A percentile compares a stretch with the other conserved stretches of the same genome.
phyloP scores from a whole-genome alignment of 345 rosid species.

The Angophora floribunda region DNA sequence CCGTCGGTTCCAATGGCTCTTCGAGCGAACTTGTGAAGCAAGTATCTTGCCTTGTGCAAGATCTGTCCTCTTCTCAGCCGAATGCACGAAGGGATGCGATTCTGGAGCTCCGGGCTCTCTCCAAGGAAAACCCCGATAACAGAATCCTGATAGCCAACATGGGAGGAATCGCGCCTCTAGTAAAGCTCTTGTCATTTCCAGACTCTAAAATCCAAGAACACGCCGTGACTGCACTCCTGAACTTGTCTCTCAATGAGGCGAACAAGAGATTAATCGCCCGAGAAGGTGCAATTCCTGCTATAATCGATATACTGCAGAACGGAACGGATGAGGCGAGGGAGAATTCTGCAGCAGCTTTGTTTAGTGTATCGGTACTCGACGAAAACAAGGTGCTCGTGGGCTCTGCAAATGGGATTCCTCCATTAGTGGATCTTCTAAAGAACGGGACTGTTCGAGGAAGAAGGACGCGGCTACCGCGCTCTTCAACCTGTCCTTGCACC shows the following conservation, averaged over 20 bases:
- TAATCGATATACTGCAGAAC: conserved; percentile 31
- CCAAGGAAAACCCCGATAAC: conserved; percentile 51
- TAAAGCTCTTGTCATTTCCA: conserved; percentile 34
- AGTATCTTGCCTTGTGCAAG: conserved; percentile 24
- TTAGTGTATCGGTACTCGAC: conserved; percentile 48
- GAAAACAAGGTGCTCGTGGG: conserved; percentile 54
- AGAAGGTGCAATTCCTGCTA: conserved; percentile 49
- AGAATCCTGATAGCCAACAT: conserved; percentile 38
- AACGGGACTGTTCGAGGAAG: conserved; percentile 51
- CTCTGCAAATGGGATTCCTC: conserved; percentile 39
- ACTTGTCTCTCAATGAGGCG: conserved; percentile 46
- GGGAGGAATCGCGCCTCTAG: conserved; percentile 40
- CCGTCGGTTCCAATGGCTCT: conserved; percentile 1
- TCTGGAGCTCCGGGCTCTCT: conserved; percentile 38
- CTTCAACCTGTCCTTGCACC: conserved; percentile 45
- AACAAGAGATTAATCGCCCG: conserved; percentile 43
- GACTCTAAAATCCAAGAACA: conserved; percentile 47
- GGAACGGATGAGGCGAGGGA: conserved; percentile 49
- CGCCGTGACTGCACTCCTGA: conserved; percentile 56
- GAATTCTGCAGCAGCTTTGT: conserved; percentile 53
- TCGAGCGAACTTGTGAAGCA: conserved; percentile 23
- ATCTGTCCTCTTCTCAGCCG: conserved; percentile 18
- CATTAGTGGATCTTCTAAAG: conserved; percentile 34
- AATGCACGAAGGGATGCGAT: conserved; percentile 22
- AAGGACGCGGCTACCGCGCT: conserved; percentile 71